These are phyloP conservation scores for Kalmusia sp. DNA, from an alignment of 2,329 filamentous ascomycete genomes.

Conservation along the genomic window DNA sequence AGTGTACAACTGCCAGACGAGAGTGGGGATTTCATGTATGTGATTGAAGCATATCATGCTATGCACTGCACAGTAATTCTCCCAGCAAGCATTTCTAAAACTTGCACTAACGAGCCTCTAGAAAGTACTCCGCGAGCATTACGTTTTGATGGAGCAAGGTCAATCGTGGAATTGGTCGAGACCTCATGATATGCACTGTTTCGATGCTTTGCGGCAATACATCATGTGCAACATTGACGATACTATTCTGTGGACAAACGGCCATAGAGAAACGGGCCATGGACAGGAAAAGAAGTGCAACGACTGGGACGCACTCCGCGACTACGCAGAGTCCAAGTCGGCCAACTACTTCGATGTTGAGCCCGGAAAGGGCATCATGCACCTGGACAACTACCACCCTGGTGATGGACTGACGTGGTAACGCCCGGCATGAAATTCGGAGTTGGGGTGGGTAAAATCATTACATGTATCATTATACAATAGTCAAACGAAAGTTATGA, in stretches of 20 bases:
- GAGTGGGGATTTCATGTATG: constrained; percentile 10
- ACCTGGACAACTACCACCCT: constrained; percentile 10
- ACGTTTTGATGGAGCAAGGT: not conserved
- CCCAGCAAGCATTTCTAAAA: no score
- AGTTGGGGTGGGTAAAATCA: not conserved
- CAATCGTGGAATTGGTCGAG: constrained; percentile 10
- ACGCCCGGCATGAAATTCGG: not conserved
- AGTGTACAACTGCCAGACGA: constrained; percentile 8
- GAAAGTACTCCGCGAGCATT: constrained; percentile 5
- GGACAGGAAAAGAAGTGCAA: constrained; percentile 12
- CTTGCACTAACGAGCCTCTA: not conserved
- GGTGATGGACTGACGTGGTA: constrained; percentile 10
- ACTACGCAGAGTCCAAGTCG: constrained; percentile 9
- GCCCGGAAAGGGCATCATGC: constrained; percentile 9
- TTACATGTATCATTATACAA: not conserved
- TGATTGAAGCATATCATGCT: constrained; percentile 17
- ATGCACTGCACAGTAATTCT: constrained; percentile 13
- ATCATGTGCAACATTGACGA: constrained; percentile 16
- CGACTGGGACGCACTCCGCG: constrained; percentile 12
- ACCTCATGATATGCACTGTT: constrained; percentile 9
- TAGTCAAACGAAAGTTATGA: no score
- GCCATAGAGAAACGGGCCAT: constrained; percentile 9
- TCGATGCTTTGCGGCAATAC: constrained; percentile 13
- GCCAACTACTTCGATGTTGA: constrained; percentile 15
- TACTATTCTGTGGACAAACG: constrained; percentile 10